These are phyloP conservation scores for Adansonia rubrostipa DNA, from an alignment of 441 rosid species.

Conservation along the genomic window DNA sequence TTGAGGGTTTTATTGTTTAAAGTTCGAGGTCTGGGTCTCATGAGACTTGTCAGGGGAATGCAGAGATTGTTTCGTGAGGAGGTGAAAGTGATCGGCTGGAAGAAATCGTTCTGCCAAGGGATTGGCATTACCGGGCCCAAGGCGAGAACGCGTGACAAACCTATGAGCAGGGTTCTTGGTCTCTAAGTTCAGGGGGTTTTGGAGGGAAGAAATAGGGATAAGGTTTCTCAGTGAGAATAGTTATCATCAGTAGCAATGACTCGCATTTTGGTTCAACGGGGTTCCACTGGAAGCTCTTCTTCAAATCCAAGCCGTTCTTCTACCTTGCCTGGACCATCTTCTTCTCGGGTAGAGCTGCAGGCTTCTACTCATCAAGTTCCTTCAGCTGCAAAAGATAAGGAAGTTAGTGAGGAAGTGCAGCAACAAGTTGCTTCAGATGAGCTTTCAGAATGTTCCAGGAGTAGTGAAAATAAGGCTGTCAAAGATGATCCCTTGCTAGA, in stretches of 20 bases:
- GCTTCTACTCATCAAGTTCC: conserved; percentile 41
- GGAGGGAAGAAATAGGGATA: conserved; percentile 25
- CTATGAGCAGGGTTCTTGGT: conserved; percentile 43
- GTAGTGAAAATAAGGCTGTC: conserved; percentile 46
- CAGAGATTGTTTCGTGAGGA: conserved; percentile 77
- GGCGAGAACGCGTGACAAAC: conserved; percentile 89
- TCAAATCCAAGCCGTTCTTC: conserved; percentile 67
- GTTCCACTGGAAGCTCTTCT: conserved; percentile 71
- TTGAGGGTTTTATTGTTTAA: conserved; percentile 67
- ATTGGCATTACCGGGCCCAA: conserved; percentile 76
- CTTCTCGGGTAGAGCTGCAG: conserved; percentile 61
- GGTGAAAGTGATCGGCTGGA: conserved; percentile 72
- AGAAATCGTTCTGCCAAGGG: conserved; percentile 83
- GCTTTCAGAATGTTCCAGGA: conserved; percentile 45
- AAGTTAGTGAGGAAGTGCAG: conserved; percentile 51
- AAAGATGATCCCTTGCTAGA: conserved; percentile 55
- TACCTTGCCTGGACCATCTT: conserved; percentile 54
- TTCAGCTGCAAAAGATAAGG: conserved; percentile 60
- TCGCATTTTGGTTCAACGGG: conserved; percentile 88
- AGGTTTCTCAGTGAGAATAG: conserved; percentile 28
- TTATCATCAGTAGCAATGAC: conserved; percentile 55
- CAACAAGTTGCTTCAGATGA: conserved; percentile 60
- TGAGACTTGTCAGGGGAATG: conserved; percentile 99
- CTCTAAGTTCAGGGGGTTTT: conserved; percentile 48
- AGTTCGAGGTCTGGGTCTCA: conserved; percentile 75